Evolutionary conservation across 192 early-diverging fungal species (phyloP).

Genomic region (Linnemannia hyalina): DNA sequence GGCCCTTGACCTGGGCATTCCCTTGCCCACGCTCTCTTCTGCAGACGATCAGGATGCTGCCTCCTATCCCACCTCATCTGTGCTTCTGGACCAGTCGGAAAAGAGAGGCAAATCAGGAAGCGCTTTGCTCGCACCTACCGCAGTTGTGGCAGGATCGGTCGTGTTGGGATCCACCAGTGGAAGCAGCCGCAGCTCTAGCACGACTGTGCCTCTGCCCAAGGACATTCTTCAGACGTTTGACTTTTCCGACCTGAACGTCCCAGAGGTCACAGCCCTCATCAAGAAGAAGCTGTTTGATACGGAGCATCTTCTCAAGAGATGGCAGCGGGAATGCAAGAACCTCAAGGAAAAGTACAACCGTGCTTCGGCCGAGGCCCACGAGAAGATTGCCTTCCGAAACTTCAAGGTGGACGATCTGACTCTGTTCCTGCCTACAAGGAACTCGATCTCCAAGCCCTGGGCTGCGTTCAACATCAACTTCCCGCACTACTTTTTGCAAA

Average conservation of each 20-base stretch:
- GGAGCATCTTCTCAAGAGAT: constrained; percentile 52
- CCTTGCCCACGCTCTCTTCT: constrained; percentile 26
- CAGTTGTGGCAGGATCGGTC: not conserved
- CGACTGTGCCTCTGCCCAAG: constrained; percentile 37
- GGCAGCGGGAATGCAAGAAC: constrained; percentile 50
- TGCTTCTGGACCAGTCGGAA: constrained; percentile 43
- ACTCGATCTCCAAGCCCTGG: constrained; percentile 67
- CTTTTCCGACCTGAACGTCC: constrained; percentile 30
- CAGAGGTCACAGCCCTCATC: constrained; percentile 35
- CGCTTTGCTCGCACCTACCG: constrained; percentile 5
- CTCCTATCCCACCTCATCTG: constrained; percentile 26
- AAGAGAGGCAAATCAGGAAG: constrained; percentile 14
- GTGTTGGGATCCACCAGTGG: not conserved
- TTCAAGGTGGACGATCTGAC: constrained; percentile 71
- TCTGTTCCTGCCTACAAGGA: constrained; percentile 67
- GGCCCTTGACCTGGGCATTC: constrained; percentile 44
- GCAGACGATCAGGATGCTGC: not conserved
- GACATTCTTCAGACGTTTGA: constrained; percentile 41
- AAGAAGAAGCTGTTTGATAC: constrained; percentile 50
- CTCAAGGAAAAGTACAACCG: constrained; percentile 65
- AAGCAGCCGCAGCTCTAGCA: constrained; percentile 32
- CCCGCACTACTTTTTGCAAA: constrained; percentile 66
- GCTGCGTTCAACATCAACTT: constrained; percentile 71
- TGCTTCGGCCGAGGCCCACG: constrained; percentile 45
- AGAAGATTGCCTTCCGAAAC: constrained; percentile 72